Evolutionary conservation across 352 stramenopile genomes (phyloP), one percentile per base, ranked within the genome.

Genomic region (Pythium aphanidermatum): DNA sequence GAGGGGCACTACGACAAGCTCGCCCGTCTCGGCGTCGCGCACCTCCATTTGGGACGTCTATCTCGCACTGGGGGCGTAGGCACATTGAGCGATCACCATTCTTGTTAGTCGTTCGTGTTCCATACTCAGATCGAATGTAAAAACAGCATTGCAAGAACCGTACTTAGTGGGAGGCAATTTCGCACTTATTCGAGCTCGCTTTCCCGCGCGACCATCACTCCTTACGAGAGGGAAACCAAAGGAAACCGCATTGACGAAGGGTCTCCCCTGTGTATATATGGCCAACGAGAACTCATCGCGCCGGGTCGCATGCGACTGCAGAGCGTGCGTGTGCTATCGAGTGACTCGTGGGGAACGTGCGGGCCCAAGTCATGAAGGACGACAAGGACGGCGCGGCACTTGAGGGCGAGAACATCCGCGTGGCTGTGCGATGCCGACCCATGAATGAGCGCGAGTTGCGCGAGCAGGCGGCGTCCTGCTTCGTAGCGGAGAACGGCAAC

Each of bases 371-470:
- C 11, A 90, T 87, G 74, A 87, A 86, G 55, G 46, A 74, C 28
- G 79, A 91, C 29, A 58, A 58, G 23, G 73, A 86, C 5, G 41
- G 40, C 37, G 36, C 47, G 39, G 84, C n/a, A n/a, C n/a, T 88
- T 46, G 77, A 92, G 45, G 76, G 73, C 26, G 80, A 90, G 46
- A 97, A 96, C 69, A 93, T 97, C 51, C 80, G 83, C 46, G 90
- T 97, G 26, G 88, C 90, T 4, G 88, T 96, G 60, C 84, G 86
- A 46, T 96, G 83, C 47, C 82, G 90, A 4, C 90, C 88, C n/a
- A 89, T 97, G 64, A 96, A 88, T 47, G 63, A 86, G 21, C 86
- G 83, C 26, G 89, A 97, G 63, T 74, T 84, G 23, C 65, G 72
- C 12, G 74, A 91, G 60, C 72, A 90, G 60, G 66, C 80, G 0